A percentile compares a stretch with the other conserved stretches of the same genome.
These are phyloP conservation scores for Cytospora schulzeri DNA, from an alignment of 2,329 filamentous ascomycete species.

Conservation along the genomic window DNA sequence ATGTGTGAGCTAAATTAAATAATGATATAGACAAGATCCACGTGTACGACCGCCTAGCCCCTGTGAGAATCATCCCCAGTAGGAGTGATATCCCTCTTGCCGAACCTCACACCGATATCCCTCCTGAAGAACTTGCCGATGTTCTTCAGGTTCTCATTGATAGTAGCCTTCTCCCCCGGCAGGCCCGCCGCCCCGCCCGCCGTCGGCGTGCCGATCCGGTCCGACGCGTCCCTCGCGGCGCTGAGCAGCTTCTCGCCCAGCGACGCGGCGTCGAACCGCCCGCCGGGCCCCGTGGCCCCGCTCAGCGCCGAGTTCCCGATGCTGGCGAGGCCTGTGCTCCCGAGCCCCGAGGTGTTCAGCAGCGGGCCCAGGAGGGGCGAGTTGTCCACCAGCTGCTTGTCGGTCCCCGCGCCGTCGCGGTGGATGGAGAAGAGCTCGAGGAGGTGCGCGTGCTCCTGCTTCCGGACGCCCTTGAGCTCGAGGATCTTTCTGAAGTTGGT, in stretches of 20 bases:
- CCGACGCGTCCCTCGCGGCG: conserved; percentile 81
- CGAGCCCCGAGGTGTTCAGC: conserved; percentile 48
- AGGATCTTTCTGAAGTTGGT: conserved; percentile 95
- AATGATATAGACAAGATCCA: not conserved
- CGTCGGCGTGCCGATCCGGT: conserved; percentile 68
- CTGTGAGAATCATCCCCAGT: conserved; percentile 33
- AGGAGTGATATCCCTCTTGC: conserved; percentile 55
- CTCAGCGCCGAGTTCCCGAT: conserved; percentile 43
- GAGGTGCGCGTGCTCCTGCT: conserved; percentile 78
- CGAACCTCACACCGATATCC: conserved; percentile 78
- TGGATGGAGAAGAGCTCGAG: conserved; percentile 83
- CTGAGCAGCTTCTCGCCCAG: conserved; percentile 88
- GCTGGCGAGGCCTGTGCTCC: conserved; percentile 35
- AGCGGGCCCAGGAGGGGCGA: conserved; percentile 73
- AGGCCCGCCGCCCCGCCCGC: conserved; percentile 33
- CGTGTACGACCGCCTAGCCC: conserved; percentile 7
- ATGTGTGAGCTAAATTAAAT: not conserved
- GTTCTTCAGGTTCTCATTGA: conserved; percentile 93
- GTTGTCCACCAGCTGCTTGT: conserved; percentile 69
- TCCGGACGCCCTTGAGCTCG: conserved; percentile 90
- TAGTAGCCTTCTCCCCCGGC: conserved; percentile 62
- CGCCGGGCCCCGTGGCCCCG: conserved; percentile 42
- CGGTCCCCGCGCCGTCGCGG: conserved; percentile 70
- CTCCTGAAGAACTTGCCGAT: conserved; percentile 95
- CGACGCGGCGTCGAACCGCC: conserved; percentile 75